Conservation (phyloP, 768 basidiomycete genomes). For the Leccinum olivaceopallidum region DNA sequence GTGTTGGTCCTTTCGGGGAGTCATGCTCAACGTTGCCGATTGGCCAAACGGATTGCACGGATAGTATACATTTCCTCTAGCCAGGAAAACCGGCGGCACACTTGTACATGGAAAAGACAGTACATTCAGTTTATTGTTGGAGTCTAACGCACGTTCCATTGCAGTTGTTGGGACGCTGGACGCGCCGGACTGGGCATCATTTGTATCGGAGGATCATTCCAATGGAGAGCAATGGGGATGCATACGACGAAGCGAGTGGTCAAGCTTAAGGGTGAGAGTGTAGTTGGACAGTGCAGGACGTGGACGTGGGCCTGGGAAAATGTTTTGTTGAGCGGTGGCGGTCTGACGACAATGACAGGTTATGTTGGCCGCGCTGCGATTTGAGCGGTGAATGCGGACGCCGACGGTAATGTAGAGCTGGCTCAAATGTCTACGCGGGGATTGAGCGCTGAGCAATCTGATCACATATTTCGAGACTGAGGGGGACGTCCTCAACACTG, state of each 20-base stretch:
- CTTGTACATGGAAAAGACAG: conserved; percentile 67
- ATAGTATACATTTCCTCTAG: conserved; percentile 59
- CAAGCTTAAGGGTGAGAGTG: conserved; percentile 31
- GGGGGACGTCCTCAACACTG: no score
- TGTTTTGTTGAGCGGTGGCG: conserved; percentile 44
- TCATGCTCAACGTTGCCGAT: background rate
- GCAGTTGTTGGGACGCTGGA: conserved; percentile 69
- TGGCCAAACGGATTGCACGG: conserved; percentile 43
- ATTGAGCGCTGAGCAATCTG: no score
- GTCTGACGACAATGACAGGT: conserved; percentile 41
- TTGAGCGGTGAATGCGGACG: conserved; percentile 50
- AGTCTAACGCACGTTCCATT: background rate
- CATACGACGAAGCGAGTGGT: conserved; percentile 61
- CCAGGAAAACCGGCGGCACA: conserved; percentile 66
- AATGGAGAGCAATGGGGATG: conserved; percentile 69
- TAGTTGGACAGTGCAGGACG: conserved; percentile 46
- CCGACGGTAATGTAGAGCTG: conserved; percentile 46
- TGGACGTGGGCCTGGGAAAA: conserved; percentile 29
- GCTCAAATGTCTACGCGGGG: no score
- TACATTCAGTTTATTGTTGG: conserved; percentile 39
- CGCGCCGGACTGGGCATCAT: conserved; percentile 69
- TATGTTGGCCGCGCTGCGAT: conserved; percentile 62
- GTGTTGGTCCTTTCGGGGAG: conserved; percentile 18
- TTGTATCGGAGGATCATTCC: conserved; percentile 72
- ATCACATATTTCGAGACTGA: no score